phyloP scores from a whole-genome alignment of 768 basidiomycete species.

The Terana coerulea region DNA sequence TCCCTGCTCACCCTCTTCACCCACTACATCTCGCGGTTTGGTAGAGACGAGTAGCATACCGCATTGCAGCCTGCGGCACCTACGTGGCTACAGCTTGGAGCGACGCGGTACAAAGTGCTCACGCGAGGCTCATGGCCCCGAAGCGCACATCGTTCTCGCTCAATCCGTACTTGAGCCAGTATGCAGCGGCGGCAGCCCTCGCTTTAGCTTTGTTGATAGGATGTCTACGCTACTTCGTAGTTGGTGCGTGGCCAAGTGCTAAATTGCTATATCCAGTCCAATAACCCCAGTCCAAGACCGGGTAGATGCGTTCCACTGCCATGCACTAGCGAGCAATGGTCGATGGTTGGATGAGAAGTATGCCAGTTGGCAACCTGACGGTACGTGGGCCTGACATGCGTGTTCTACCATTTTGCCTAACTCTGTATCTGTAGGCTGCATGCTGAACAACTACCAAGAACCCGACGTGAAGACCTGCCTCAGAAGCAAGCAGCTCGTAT shows the following conservation, averaged over 20 bases:
- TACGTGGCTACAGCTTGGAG: no score
- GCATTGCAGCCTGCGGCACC: no score
- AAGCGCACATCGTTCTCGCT: constrained; percentile 24
- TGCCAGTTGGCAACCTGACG: constrained; percentile 86
- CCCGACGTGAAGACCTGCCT: constrained; percentile 54
- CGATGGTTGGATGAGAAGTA: constrained; percentile 70
- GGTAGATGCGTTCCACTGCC: constrained; percentile 70
- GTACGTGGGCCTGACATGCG: constrained; percentile 35
- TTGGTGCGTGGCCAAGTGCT: constrained; percentile 33
- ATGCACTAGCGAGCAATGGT: constrained; percentile 65
- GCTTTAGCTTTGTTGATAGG: constrained; percentile 41
- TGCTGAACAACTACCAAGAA: constrained; percentile 63
- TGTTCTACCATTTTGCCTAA: neutral
- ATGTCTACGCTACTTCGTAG: constrained; percentile 36
- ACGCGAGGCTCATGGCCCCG: constrained; percentile 19
- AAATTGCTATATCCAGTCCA: neutral
- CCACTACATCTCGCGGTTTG: no score
- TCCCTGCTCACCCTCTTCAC: no score
- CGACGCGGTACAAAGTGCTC: neutral
- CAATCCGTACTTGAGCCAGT: constrained; percentile 48
- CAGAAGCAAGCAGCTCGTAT: constrained; percentile 57
- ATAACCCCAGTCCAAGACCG: constrained; percentile 46
- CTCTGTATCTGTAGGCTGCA: constrained; percentile 56
- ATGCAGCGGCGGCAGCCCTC: constrained; percentile 36
- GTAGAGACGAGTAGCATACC: no score